A percentile compares a stretch with the other conserved stretches of the same genome.
phyloP scores from a whole-genome alignment of 169 alveolate genomes.

The Eimeria praecox region DNA sequence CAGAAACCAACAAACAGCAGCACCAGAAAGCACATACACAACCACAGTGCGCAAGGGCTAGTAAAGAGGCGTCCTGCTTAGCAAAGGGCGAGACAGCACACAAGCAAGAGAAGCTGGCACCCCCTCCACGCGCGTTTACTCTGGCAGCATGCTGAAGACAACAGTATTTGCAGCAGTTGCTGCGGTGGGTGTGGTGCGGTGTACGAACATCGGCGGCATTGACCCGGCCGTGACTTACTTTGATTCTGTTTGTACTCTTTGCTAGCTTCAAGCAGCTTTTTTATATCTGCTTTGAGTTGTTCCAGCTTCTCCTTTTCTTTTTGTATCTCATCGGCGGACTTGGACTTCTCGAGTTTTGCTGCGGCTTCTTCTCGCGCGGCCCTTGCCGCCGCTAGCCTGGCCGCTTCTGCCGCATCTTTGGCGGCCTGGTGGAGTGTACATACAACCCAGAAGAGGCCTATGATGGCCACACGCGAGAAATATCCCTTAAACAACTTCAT shows the following conservation, averaged over 20 bases:
- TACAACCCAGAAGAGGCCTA: slow-evolving; percentile 4
- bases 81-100: too few species aligned
- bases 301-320: slow-evolving; percentile 30
- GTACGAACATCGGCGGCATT: neutral
- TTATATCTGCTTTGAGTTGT: neutral
- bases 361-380: slow-evolving; percentile 63
- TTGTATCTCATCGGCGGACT: slow-evolving; percentile 40
- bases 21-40: neutral
- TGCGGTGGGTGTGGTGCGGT: neutral
- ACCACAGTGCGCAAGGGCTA: neutral
- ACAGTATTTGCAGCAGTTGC: neutral
- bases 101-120: too few species aligned
- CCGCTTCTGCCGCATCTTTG: slow-evolving; percentile 50
- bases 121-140: too few species aligned
- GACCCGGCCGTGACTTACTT: neutral
- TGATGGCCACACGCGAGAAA: neutral
- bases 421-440: slow-evolving; percentile 4
- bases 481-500: neutral
- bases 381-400: slow-evolving; percentile 56
- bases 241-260: slow-evolving; percentile 19
- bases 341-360: slow-evolving; percentile 7
- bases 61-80: neutral
- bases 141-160: neutral
- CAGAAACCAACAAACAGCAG: neutral
- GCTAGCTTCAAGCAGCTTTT: slow-evolving; percentile 22